Evolutionary conservation across 805 yeast genomes (phyloP).

Genomic region (Ogataea philodendri): DNA sequence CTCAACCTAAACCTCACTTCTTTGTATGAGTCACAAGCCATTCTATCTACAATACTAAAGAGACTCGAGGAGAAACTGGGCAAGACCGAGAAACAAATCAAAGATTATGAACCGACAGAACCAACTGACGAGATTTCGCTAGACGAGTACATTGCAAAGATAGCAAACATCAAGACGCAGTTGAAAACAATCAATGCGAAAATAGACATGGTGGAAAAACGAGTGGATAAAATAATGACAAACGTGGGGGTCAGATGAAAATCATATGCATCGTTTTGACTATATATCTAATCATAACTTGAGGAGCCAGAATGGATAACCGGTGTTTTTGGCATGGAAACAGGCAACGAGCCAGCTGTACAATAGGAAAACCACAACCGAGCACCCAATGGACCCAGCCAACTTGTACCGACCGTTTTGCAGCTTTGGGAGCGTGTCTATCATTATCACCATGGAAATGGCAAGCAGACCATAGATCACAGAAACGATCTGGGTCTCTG

Average conservation of each 20-base stretch:
- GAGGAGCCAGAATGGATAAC: constrained; percentile 70
- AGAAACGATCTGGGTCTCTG: constrained; percentile 85
- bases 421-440: constrained; percentile 54
- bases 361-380: constrained; percentile 47
- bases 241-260: constrained; percentile 12
- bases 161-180: constrained; percentile 25
- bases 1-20: constrained; percentile 50
- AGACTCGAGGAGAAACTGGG: constrained; percentile 37
- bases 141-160: constrained; percentile 25
- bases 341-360: constrained; percentile 65
- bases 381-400: constrained; percentile 44
- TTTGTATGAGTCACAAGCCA: constrained; percentile 55
- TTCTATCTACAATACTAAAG: constrained; percentile 47
- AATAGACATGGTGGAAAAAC: constrained; percentile 37
- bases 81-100: constrained; percentile 14
- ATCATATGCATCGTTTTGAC: constrained; percentile 9
- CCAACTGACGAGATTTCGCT: constrained; percentile 8
- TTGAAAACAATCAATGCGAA: constrained; percentile 26
- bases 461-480: constrained; percentile 70
- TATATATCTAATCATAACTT: constrained; percentile 21
- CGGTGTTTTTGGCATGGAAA: constrained; percentile 66
- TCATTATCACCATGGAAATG: constrained; percentile 54
- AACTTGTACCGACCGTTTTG: constrained; percentile 46
- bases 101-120: constrained; percentile 6
- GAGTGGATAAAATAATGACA: constrained; percentile 32